Conservation (phyloP, 1,139 yeast species). For the Meyerozyma guilliermondii region DNA sequence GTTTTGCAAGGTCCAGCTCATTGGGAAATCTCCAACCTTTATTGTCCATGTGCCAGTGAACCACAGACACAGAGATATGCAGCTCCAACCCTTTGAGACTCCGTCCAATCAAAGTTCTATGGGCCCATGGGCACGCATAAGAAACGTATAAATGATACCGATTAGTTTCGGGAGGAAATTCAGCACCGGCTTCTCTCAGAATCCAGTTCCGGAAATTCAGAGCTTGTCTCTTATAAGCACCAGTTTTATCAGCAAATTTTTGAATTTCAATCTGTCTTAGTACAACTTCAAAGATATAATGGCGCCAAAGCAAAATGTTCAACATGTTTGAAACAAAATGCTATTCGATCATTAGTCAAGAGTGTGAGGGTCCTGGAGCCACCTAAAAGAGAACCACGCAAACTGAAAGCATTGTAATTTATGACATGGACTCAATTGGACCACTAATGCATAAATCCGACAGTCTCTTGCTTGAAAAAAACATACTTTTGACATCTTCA, state of each 20-base stretch:
- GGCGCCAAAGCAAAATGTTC: too few relatives aligned
- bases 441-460: too few relatives aligned
- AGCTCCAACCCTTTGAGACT: conserved; percentile 71
- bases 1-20: conserved; percentile 20
- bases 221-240: conserved; percentile 49
- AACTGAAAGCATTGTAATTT: too few relatives aligned
- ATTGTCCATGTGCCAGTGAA: conserved; percentile 81
- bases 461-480: too few relatives aligned
- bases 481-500: neutral
- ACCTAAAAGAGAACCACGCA: neutral
- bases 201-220: conserved; percentile 53
- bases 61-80: conserved; percentile 65
- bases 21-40: conserved; percentile 80
- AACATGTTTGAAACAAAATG: too few relatives aligned
- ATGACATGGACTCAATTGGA: too few relatives aligned
- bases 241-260: conserved; percentile 46
- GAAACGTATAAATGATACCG: conserved; percentile 89
- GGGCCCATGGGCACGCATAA: conserved; percentile 95
- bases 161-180: conserved; percentile 67
- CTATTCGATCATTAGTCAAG: too few relatives aligned
- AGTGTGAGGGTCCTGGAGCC: neutral
- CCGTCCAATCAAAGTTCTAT: conserved; percentile 73
- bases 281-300: neutral
- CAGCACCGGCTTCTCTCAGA: conserved; percentile 53
- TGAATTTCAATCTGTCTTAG: conserved; percentile 23